Evolutionary conservation across 73 alveolate species (phyloP), one percentile per base, ranked within the genome.

Genomic region (Uronychia setigera): DNA sequence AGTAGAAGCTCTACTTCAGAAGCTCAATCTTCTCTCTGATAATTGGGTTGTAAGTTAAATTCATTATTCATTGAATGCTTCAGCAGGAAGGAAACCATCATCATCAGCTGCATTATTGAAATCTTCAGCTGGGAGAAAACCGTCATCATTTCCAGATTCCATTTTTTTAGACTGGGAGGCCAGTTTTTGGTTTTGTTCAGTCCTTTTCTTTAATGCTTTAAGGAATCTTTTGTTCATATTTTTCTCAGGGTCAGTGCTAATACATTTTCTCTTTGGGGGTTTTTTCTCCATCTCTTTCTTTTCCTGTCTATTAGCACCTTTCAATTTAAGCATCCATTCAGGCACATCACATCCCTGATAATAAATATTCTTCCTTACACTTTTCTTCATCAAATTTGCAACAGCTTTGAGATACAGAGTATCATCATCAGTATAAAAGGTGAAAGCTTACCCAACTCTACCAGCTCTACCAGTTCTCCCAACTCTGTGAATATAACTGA

Each of bases 371-470:
- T n/a, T n/a, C n/a, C n/a, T n/a, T n/a, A n/a, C 97, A 57, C 94
- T 89, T 35, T 91, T 87, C 78, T 92, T 91, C 59, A 92, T 79
- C 32, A 89, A 78, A 80, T 91, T 93, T 28, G 96, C 96, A 60
- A 88, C 77, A 86, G 92, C 67, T 80, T 97, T 88, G 31, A 97
- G 79, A 57, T 91, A 94, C 75, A 91, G 95, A 27, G 92, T 87
- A 85, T 97, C 99, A 26, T 92, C 98, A 75, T 93, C 94, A 29
- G 99, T 97, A 88, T 88, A 97, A 84, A 95, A 80, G 29, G 99
- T 97, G 31, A 94, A 87, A 27, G 99, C 99, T 34, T 60, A 87
- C 0, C 98, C 99, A 32, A 76, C 33, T 74, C 85, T 88, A 0
- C 98, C 99, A 1, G 97, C 97, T 91, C 98, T 89, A 26, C 98